Conservation (phyloP, 78 protist genomes). For the Dictyostelium capitatum region DNA sequence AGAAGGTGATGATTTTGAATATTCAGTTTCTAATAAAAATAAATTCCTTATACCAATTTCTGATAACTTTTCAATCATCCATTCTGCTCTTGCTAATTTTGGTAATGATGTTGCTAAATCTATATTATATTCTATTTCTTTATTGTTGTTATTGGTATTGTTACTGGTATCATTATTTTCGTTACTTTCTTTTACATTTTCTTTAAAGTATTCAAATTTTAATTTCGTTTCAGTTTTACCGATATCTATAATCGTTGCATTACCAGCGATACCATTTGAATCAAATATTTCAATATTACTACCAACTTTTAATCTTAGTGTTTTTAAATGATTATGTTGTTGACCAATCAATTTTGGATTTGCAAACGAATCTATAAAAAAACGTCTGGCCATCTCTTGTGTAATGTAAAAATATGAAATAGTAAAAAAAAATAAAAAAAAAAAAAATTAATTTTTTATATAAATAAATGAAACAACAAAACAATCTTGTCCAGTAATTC, state of each 20-base stretch:
- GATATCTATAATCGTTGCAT: background rate
- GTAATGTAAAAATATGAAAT: too few species aligned
- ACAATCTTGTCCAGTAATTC: too few species aligned
- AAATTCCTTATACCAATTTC: constrained; percentile 26
- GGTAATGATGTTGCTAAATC: constrained; percentile 60
- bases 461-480: too few species aligned
- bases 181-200: background rate
- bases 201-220: background rate
- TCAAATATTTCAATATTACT: constrained; percentile 36
- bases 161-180: background rate
- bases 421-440: too few species aligned
- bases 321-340: constrained; percentile 47
- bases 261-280: background rate
- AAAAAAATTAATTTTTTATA: too few species aligned
- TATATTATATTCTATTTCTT: background rate
- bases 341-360: constrained; percentile 6
- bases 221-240: background rate
- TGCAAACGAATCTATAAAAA: too few species aligned
- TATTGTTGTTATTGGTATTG: background rate
- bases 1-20: constrained; percentile 30
- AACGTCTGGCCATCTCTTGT: too few species aligned
- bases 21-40: constrained; percentile 36
- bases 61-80: constrained; percentile 57
- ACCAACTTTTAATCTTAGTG: constrained; percentile 48
- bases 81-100: constrained; percentile 32